phyloP scores from a whole-genome alignment of 2,329 filamentous ascomycete genomes.

The Byssothecium circinans region DNA sequence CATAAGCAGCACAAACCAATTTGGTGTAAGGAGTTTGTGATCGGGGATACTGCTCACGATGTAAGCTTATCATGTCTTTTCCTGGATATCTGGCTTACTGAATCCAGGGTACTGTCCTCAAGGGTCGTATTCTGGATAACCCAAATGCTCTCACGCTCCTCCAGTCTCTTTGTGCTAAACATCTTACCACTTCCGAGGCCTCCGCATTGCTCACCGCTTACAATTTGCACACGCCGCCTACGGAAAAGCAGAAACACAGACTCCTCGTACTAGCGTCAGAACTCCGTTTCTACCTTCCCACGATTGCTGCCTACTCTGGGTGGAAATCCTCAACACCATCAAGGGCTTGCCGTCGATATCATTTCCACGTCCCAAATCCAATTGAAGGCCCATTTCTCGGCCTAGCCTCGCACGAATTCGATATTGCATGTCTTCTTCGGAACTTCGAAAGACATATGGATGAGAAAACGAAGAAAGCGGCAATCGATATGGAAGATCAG shows the following conservation, averaged over 20 bases:
- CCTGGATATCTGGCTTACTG: slow-evolving; percentile 12
- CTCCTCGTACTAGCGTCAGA: slow-evolving; percentile 48
- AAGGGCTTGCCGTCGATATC: slow-evolving; percentile 20
- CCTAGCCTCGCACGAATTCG: slow-evolving; percentile 33
- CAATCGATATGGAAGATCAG: slow-evolving; percentile 22
- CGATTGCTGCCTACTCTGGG: slow-evolving; percentile 40
- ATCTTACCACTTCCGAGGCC: slow-evolving; percentile 24
- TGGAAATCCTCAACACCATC: slow-evolving; percentile 20
- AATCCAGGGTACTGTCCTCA: slow-evolving; percentile 26
- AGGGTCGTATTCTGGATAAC: slow-evolving; percentile 36
- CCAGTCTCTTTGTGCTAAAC: slow-evolving; percentile 13
- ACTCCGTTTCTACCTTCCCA: slow-evolving; percentile 50
- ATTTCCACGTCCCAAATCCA: slow-evolving; percentile 35
- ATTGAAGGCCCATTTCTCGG: slow-evolving; percentile 24
- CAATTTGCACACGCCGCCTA: slow-evolving; percentile 35
- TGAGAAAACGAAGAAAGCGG: slow-evolving; percentile 9
- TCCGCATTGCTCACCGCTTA: slow-evolving; percentile 39
- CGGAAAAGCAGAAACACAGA: slow-evolving; percentile 19
- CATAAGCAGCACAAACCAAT: slow-evolving; percentile 38
- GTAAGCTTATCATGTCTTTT: slow-evolving; percentile 27
- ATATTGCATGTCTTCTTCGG: slow-evolving; percentile 32
- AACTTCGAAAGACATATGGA: slow-evolving; percentile 27
- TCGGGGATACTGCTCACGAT: slow-evolving; percentile 53
- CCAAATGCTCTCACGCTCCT: slow-evolving; percentile 18
- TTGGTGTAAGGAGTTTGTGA: slow-evolving; percentile 51